phyloP scores from a whole-genome alignment of 2,329 filamentous ascomycete species.

The Pestalotiopsis sp. region DNA sequence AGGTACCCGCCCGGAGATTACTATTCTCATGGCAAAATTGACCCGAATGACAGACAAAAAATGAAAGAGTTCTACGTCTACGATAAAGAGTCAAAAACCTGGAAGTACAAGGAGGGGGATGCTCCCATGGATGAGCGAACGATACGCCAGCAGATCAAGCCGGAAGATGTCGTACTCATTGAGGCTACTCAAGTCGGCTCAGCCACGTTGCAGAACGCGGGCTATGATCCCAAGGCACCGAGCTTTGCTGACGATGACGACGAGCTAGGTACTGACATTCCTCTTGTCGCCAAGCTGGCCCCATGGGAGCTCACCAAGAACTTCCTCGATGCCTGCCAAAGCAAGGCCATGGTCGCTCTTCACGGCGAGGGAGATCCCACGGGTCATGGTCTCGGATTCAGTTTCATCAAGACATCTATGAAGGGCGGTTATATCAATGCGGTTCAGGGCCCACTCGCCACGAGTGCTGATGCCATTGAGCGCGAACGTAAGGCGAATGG shows the following conservation, averaged over 20 bases:
- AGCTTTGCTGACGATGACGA: slow-evolving; percentile 67
- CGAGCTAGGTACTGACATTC: slow-evolving; percentile 64
- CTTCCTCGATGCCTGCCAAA: slow-evolving; percentile 89
- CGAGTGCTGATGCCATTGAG: slow-evolving; percentile 81
- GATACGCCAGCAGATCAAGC: slow-evolving; percentile 87
- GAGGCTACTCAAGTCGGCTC: slow-evolving; percentile 97
- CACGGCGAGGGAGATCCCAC: slow-evolving; percentile 96
- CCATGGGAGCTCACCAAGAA: slow-evolving; percentile 98
- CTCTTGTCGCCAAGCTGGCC: slow-evolving; percentile 84
- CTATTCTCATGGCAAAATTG: slow-evolving; percentile 8
- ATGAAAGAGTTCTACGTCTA: slow-evolving; percentile 96
- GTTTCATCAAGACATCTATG: slow-evolving; percentile 97
- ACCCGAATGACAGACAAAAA: slow-evolving; percentile 60
- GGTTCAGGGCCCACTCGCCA: slow-evolving; percentile 66
- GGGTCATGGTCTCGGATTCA: slow-evolving; percentile 90
- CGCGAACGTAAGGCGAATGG: slow-evolving; percentile 87
- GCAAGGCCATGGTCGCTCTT: slow-evolving; percentile 95
- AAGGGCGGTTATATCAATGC: slow-evolving; percentile 93
- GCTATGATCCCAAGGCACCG: slow-evolving; percentile 65
- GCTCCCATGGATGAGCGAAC: slow-evolving; percentile 77
- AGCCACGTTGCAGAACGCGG: slow-evolving; percentile 87
- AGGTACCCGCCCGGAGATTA: slow-evolving; percentile 10
- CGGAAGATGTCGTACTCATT: slow-evolving; percentile 91
- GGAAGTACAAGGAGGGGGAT: slow-evolving; percentile 77
- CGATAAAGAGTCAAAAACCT: slow-evolving; percentile 84